Percentiles rank a stretch among this genome's conserved stretches.
Evolutionary conservation across 2,329 filamentous ascomycete genomes (phyloP).

Genomic region (Sporothrix sp.): DNA sequence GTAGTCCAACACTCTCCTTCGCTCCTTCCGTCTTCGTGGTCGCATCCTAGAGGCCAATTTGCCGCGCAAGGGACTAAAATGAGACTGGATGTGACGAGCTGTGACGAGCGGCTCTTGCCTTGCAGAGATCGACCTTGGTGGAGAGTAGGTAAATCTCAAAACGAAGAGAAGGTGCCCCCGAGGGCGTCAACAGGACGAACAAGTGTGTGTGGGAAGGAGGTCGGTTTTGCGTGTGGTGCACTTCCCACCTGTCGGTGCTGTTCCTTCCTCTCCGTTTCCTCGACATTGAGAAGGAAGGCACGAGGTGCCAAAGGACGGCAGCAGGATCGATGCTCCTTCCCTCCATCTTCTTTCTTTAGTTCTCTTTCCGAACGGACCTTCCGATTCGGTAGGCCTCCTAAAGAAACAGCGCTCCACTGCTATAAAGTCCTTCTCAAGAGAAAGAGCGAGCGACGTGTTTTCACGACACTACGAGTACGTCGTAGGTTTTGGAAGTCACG

Average conservation of each 20-base stretch:
- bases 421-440: no score
- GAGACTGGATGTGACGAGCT: background rate
- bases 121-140: background rate
- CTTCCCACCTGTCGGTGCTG: no score
- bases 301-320: no score
- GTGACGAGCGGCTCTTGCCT: background rate
- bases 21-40: background rate
- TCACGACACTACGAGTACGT: no score
- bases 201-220: no score
- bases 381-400: no score
- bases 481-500: background rate
- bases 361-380: no score
- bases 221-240: no score
- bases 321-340: constrained; percentile 1
- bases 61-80: background rate
- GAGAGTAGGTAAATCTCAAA: background rate
- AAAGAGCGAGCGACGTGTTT: no score
- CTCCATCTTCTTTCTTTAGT: background rate
- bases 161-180: background rate
- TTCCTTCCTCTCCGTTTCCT: no score
- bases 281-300: background rate
- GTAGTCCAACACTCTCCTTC: background rate
- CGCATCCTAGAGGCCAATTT: background rate
- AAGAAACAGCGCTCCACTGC: no score
- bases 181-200: background rate